These are phyloP conservation scores for Aspergillus calidoustus DNA, from an alignment of 2,329 filamentous ascomycete genomes.

Conservation along the genomic window DNA sequence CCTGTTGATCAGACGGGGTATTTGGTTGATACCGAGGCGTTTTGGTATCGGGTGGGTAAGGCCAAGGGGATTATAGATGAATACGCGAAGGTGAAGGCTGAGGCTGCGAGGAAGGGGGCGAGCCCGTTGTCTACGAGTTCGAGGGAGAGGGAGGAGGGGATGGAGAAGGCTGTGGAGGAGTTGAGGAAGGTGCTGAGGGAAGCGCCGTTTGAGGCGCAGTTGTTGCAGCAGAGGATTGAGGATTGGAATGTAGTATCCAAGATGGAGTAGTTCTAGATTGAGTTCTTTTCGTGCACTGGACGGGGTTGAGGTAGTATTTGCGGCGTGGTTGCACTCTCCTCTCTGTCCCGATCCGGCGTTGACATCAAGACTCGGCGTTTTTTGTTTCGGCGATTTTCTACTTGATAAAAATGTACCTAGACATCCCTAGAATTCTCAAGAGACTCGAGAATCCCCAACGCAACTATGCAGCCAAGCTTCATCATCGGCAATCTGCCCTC, in stretches of 20 bases:
- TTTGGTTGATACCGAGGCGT: constrained; percentile 22
- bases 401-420: not conserved
- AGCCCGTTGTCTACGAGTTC: not conserved
- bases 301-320: not conserved
- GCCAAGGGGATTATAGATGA: constrained; percentile 2
- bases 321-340: not conserved
- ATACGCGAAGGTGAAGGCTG: not conserved
- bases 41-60: constrained; percentile 26
- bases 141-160: not conserved
- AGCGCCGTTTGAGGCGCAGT: constrained; percentile 19
- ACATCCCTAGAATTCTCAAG: not conserved
- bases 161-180: constrained; percentile 7
- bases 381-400: not conserved
- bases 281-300: not conserved
- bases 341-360: not conserved
- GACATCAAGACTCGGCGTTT: not conserved
- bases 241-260: constrained; percentile 14
- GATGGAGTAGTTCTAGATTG: not conserved
- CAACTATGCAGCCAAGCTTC: not conserved
- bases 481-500: constrained; percentile 12
- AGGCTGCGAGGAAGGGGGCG: not conserved
- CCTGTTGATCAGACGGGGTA: constrained; percentile 30
- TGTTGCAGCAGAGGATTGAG: constrained; percentile 21
- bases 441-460: not conserved
- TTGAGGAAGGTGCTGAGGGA: constrained; percentile 19